Percentiles rank a stretch among this genome's conserved stretches.
Evolutionary conservation across 345 rosid genomes (phyloP).

Genomic region (Gossypium anomalum): DNA sequence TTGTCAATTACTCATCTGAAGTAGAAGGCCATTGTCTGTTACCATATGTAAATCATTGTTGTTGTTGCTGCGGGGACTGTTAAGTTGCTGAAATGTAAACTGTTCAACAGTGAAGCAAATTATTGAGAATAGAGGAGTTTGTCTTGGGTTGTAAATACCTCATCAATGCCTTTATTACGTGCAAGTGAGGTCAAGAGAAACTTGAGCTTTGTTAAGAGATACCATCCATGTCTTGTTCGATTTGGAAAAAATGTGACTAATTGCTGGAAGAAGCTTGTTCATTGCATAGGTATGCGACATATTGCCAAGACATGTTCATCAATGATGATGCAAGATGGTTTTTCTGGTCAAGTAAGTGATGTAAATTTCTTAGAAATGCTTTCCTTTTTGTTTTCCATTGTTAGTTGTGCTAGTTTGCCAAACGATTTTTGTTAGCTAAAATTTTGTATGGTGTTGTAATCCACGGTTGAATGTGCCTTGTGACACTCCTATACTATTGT

Average conservation of each 20-base stretch:
- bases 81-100: background rate
- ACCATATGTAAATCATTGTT: background rate
- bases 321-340: constrained; percentile 30
- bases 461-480: background rate
- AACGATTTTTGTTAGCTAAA: constrained; percentile 6
- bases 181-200: constrained; percentile 14
- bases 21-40: background rate
- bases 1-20: constrained; percentile 11
- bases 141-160: constrained; percentile 18
- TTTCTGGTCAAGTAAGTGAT: constrained; percentile 45
- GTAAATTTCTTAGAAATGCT: constrained; percentile 16
- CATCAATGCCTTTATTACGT: constrained; percentile 3
- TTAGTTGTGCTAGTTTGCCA: constrained; percentile 9
- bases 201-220: constrained; percentile 4
- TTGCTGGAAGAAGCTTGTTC: constrained; percentile 21
- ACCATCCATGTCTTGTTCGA: constrained; percentile 12
- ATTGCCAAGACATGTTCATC: constrained; percentile 26
- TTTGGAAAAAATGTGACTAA: constrained; percentile 15
- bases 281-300: constrained; percentile 18
- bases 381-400: constrained; percentile 17
- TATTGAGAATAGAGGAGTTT: constrained; percentile 2
- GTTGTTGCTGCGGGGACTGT: background rate
- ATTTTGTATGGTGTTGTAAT: background rate
- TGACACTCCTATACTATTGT: background rate
- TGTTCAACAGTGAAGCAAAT: constrained; percentile 6